Percentiles rank a stretch among this genome's conserved stretches.
Evolutionary conservation across 2,329 filamentous ascomycete genomes (phyloP).

Genomic region (Epichloe sp.): DNA sequence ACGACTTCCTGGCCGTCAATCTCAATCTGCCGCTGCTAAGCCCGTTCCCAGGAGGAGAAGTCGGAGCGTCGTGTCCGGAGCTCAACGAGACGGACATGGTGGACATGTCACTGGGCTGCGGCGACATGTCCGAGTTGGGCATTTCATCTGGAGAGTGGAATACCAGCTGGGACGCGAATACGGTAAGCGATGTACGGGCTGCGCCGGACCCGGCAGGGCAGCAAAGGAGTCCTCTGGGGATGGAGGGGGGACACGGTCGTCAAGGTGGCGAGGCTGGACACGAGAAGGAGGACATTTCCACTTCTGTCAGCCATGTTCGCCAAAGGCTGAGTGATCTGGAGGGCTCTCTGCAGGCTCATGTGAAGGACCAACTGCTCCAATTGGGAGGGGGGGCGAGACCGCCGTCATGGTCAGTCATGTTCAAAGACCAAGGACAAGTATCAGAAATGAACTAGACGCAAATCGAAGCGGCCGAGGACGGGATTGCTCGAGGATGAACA

Average conservation of each 20-base stretch:
- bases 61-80: neutral
- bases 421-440: too few relatives aligned
- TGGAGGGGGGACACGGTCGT: neutral
- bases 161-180: too few relatives aligned
- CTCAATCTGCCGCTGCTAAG: too few relatives aligned
- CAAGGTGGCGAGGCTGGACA: neutral
- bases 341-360: neutral
- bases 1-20: too few relatives aligned
- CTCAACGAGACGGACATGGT: neutral
- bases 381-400: neutral
- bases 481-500: too few relatives aligned
- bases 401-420: too few relatives aligned
- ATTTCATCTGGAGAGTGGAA: neutral
- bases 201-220: too few relatives aligned
- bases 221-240: too few relatives aligned
- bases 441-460: too few relatives aligned
- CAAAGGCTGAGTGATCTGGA: neutral
- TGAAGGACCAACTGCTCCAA: neutral
- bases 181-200: neutral
- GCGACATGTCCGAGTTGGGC: neutral
- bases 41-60: too few relatives aligned
- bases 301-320: neutral
- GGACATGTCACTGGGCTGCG: neutral
- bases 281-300: too few relatives aligned
- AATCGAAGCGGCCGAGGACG: too few relatives aligned